These are phyloP conservation scores for Globisporangium alternatum DNA, from an alignment of 352 stramenopile genomes.

Conservation along the genomic window DNA sequence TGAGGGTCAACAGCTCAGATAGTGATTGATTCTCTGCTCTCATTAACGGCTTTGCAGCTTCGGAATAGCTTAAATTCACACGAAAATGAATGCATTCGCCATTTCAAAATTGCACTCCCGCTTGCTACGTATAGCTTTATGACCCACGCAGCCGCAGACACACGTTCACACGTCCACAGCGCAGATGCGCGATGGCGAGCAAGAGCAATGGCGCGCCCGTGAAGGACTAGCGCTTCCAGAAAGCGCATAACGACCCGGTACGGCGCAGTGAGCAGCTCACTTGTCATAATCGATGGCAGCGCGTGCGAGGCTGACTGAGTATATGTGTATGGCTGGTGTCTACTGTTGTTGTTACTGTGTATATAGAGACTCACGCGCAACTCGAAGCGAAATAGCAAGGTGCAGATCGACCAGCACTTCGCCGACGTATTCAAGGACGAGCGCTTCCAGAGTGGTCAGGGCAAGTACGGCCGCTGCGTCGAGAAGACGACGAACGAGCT, in stretches of 20 bases:
- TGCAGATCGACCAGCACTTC: constrained; percentile 82
- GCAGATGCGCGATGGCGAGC: constrained; percentile 26
- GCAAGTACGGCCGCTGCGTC: constrained; percentile 78
- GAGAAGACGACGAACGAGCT: constrained; percentile 74
- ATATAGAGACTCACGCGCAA: constrained; percentile 66
- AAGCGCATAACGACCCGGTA: constrained; percentile 85
- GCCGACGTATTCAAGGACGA: constrained; percentile 68
- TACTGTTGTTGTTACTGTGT: too few species aligned
- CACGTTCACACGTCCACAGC: not conserved
- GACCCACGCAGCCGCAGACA: constrained; percentile 4
- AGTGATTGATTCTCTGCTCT: too few species aligned
- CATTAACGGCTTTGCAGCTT: too few species aligned
- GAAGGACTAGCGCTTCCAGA: constrained; percentile 76
- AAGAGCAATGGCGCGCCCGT: constrained; percentile 33
- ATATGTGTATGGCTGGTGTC: not conserved
- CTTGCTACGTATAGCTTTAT: too few species aligned
- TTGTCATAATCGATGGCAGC: not conserved
- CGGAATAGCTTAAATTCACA: too few species aligned
- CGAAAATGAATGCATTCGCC: too few species aligned
- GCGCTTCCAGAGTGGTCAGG: constrained; percentile 75
- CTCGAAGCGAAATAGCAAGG: constrained; percentile 78
- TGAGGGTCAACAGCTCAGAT: too few species aligned
- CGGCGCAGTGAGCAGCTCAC: constrained; percentile 10
- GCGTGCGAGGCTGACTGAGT: not conserved
- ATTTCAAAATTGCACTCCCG: too few species aligned